These are phyloP conservation scores for Platanthera zijinensis DNA, from an alignment of 106 monocot species.

Conservation along the genomic window DNA sequence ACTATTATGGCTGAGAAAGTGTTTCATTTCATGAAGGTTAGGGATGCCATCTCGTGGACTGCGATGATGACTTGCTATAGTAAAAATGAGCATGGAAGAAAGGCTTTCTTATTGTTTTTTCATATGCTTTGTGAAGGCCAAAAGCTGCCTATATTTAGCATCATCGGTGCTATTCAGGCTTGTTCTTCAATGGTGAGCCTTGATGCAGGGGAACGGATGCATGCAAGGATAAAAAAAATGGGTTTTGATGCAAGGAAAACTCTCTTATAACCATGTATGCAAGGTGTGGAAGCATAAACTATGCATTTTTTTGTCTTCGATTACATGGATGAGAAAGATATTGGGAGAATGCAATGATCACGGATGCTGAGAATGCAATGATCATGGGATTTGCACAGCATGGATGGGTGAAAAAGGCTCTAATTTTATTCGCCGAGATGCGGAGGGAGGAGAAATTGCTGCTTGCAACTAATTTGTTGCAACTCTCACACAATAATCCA, in stretches of 20 bases:
- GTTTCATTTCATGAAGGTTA: slow-evolving; percentile 27
- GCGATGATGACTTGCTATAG: slow-evolving; percentile 43
- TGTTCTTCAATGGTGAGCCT: slow-evolving; percentile 32
- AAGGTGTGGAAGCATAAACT: slow-evolving; percentile 43
- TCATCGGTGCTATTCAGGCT: slow-evolving; percentile 30
- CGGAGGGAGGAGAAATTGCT: slow-evolving; percentile 23
- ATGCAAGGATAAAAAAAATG: slow-evolving; percentile 28
- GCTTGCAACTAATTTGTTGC: no score
- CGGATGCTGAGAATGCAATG: no score
- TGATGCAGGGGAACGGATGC: slow-evolving; percentile 37
- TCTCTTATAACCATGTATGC: slow-evolving; percentile 72
- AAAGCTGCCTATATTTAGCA: slow-evolving; percentile 12
- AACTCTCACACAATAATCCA: no score
- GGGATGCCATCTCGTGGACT: slow-evolving; percentile 51
- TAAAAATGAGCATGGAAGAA: slow-evolving; percentile 28
- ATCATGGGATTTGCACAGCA: slow-evolving; percentile 48
- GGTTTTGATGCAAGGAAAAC: slow-evolving; percentile 34
- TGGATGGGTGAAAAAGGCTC: slow-evolving; percentile 36
- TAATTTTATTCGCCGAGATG: slow-evolving; percentile 45
- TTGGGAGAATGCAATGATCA: slow-evolving; percentile 56
- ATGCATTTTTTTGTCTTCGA: slow-evolving; percentile 28
- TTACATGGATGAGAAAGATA: slow-evolving; percentile 33
- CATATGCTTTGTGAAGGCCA: slow-evolving; percentile 29
- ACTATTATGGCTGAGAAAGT: slow-evolving; percentile 32
- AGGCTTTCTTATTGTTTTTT: slow-evolving; percentile 30